Conservation (phyloP, 1,139 yeast genomes). For the Sugiyamaella neomexicana region DNA sequence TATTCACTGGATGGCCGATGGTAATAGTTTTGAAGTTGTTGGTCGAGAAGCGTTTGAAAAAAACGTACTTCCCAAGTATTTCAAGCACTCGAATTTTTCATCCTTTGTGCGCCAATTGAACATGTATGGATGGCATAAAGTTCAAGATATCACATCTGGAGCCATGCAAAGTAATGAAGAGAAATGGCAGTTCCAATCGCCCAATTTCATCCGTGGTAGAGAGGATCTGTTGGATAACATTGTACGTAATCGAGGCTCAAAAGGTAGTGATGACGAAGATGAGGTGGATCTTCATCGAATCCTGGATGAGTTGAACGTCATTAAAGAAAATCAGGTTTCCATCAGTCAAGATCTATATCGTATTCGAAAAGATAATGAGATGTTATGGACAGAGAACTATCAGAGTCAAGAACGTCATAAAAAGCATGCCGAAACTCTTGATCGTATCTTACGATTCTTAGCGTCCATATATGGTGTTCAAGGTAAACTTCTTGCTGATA, state of each 20-base stretch:
- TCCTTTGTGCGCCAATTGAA: conserved; percentile 93
- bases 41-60: conserved; percentile 88
- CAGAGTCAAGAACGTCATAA: conserved; percentile 81
- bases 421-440: conserved; percentile 83
- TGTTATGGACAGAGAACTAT: conserved; percentile 87
- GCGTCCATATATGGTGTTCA: conserved; percentile 78
- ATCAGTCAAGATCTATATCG: conserved; percentile 82
- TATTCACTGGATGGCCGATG: conserved; percentile 84
- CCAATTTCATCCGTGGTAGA: conserved; percentile 68
- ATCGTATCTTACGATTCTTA: conserved; percentile 80
- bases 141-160: conserved; percentile 73
- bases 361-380: conserved; percentile 81
- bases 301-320: conserved; percentile 69
- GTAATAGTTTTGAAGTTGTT: conserved; percentile 77
- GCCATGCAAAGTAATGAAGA: conserved; percentile 57
- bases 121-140: conserved; percentile 98
- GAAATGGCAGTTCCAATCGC: conserved; percentile 76
- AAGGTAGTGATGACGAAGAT: conserved; percentile 50
- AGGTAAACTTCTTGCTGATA: conserved; percentile 39
- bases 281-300: conserved; percentile 57
- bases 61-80: conserved; percentile 79
- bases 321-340: conserved; percentile 74
- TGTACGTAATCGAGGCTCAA: conserved; percentile 48
- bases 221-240: conserved; percentile 77
- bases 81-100: conserved; percentile 93